Evolutionary conservation across 2,329 filamentous ascomycete species (phyloP).

Genomic region (Pseudopyricularia cyperi): DNA sequence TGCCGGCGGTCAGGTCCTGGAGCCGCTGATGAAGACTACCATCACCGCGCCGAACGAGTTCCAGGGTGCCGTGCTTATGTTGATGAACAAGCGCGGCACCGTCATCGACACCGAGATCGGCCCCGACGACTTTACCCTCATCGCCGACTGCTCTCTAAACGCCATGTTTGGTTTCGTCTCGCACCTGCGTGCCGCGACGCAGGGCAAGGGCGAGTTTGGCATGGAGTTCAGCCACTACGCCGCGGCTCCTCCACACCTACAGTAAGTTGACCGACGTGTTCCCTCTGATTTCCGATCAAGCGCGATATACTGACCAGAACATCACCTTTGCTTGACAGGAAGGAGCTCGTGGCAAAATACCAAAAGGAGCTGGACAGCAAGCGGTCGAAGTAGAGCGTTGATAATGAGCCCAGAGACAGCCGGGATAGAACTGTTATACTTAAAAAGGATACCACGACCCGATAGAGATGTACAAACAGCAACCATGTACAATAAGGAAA

Average conservation of each 20-base stretch:
- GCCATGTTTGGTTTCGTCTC: constrained; percentile 96
- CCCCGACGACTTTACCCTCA: constrained; percentile 83
- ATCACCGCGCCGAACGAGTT: constrained; percentile 95
- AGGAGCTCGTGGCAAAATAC: constrained; percentile 45
- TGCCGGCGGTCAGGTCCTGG: constrained; percentile 71
- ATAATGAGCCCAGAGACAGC: not conserved
- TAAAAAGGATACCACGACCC: not conserved
- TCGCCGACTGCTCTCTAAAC: constrained; percentile 86
- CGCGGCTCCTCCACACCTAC: constrained; percentile 72
- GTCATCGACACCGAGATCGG: constrained; percentile 95
- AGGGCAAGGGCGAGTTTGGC: constrained; percentile 95
- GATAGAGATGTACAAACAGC: not conserved
- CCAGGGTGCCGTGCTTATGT: constrained; percentile 86
- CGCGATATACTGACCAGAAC: constrained; percentile 11
- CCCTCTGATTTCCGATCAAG: not conserved
- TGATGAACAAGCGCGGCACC: constrained; percentile 92
- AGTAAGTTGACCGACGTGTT: constrained; percentile 42
- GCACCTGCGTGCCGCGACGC: constrained; percentile 81
- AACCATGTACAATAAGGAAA: constrained; percentile 1
- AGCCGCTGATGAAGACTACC: constrained; percentile 96
- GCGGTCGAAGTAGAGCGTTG: constrained; percentile 31
- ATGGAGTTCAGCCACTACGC: constrained; percentile 99
- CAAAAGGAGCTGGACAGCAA: constrained; percentile 45
- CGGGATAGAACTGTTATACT: not conserved
- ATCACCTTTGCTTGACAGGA: constrained; percentile 22